A percentile compares a stretch with the other conserved stretches of the same genome.
Conservation (phyloP, 2,329 filamentous ascomycete species). For the Microdochium bolleyi region DNA sequence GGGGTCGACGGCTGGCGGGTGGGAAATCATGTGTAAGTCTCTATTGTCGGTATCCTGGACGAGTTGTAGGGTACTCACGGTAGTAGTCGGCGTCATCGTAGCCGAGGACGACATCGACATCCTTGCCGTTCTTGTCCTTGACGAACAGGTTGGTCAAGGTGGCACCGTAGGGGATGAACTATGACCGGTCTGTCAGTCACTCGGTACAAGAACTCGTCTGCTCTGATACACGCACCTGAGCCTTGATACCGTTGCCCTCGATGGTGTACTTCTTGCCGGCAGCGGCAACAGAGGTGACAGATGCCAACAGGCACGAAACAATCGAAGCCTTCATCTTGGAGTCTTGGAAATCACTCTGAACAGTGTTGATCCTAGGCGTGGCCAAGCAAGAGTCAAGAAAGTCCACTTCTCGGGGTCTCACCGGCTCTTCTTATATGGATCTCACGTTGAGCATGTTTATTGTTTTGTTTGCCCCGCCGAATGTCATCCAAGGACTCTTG, state of each 20-base stretch:
- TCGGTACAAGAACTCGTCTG: too few species aligned
- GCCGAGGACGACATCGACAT: constrained; percentile 56
- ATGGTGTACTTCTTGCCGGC: constrained; percentile 1
- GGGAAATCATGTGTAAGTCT: constrained; percentile 1
- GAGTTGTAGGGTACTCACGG: constrained; percentile 23
- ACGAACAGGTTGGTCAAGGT: constrained; percentile 56
- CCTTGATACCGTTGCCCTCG: neutral
- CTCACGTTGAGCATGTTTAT: neutral
- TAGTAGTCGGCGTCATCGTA: constrained; percentile 55
- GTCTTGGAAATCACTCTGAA: neutral
- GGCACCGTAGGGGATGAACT: constrained; percentile 40
- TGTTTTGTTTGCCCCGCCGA: neutral
- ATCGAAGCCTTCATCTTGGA: neutral
- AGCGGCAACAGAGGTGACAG: neutral
- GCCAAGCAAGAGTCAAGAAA: neutral
- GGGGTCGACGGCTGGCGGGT: constrained; percentile 30
- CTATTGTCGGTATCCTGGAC: constrained; percentile 1
- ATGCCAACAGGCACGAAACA: neutral
- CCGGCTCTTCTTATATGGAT: neutral
- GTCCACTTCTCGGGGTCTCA: neutral
- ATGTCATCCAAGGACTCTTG: neutral
- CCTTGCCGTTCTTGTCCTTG: constrained; percentile 51
- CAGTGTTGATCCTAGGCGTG: neutral
- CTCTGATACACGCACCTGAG: neutral
- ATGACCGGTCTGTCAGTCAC: neutral